Conservation (phyloP, 2,329 filamentous ascomycete genomes). For the Cercospora sp. region DNA sequence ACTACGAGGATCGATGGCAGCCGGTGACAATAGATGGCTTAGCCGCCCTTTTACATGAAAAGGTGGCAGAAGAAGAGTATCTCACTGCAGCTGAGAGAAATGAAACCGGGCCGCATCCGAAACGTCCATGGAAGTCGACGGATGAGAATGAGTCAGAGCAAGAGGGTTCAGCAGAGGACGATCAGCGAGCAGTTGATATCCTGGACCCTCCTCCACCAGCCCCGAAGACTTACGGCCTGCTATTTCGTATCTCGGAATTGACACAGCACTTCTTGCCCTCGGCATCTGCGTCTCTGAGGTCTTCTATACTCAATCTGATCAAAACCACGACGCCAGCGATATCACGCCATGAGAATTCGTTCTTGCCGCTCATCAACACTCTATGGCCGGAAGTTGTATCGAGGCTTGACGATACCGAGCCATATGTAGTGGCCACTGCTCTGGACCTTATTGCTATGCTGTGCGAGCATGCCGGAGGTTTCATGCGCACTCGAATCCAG, state of each 20-base stretch:
- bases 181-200: constrained; percentile 30
- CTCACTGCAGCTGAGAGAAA: constrained; percentile 37
- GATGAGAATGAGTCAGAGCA: constrained; percentile 30
- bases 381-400: constrained; percentile 81
- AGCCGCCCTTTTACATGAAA: constrained; percentile 31
- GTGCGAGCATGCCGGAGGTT: constrained; percentile 74
- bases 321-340: constrained; percentile 71
- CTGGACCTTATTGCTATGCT: constrained; percentile 68
- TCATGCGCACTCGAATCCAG: constrained; percentile 74
- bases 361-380: constrained; percentile 84
- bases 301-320: constrained; percentile 75
- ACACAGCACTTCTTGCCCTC: constrained; percentile 91
- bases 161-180: constrained; percentile 30
- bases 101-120: constrained; percentile 34
- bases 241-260: constrained; percentile 77
- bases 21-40: constrained; percentile 50
- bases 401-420: constrained; percentile 66
- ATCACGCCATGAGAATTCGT: constrained; percentile 74
- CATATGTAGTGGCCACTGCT: constrained; percentile 69
- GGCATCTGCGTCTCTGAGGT: constrained; percentile 74
- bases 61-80: constrained; percentile 9
- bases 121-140: constrained; percentile 37
- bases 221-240: constrained; percentile 76
- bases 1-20: constrained; percentile 24
- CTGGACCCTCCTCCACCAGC: constrained; percentile 56